Evolutionary conservation across 2,329 filamentous ascomycete species (phyloP).

Genomic region (Orbilia ellipsospora): DNA sequence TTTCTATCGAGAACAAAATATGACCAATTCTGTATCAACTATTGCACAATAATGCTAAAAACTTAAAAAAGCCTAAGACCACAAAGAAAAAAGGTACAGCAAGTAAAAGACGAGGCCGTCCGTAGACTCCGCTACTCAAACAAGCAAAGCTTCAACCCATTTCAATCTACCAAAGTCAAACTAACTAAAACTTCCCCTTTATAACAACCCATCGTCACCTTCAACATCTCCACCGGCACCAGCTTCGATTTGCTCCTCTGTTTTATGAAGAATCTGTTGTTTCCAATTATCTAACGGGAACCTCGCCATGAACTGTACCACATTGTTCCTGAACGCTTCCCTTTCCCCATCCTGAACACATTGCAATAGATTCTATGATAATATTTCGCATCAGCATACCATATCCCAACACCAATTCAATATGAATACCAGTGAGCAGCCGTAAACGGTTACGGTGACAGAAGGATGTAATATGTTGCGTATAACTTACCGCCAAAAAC

Average conservation of each 20-base stretch:
- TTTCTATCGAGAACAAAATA: neutral
- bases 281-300: constrained; percentile 98
- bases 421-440: too few relatives aligned
- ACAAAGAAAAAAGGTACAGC: neutral
- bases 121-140: neutral
- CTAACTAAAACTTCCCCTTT: neutral
- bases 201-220: neutral
- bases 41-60: neutral
- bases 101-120: neutral
- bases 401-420: neutral
- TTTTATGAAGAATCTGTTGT: constrained; percentile 25
- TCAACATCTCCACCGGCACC: constrained; percentile 71
- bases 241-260: constrained; percentile 69
- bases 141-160: neutral
- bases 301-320: constrained; percentile 90
- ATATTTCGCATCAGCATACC: neutral
- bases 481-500: constrained; percentile 69
- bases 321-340: constrained; percentile 84
- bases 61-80: neutral
- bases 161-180: neutral
- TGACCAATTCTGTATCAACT: neutral
- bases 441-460: too few relatives aligned
- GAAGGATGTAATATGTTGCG: neutral
- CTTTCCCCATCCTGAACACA: constrained; percentile 81
- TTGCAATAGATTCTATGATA: constrained; percentile 73